A percentile compares a stretch with the other conserved stretches of the same genome.
Evolutionary conservation across 371 early-diverging fungal genomes (phyloP).

Genomic region (Mucor racemosus): DNA sequence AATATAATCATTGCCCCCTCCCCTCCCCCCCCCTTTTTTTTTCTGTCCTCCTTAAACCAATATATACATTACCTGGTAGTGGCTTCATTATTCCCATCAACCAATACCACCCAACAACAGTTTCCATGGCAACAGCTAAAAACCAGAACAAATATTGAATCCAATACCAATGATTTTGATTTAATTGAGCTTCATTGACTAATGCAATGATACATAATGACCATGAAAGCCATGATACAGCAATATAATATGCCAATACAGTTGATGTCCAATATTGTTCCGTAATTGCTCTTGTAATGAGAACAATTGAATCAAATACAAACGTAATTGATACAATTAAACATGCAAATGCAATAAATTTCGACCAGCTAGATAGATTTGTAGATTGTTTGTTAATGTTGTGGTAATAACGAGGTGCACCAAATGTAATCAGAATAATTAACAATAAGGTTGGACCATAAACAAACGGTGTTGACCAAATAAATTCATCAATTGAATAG

Average conservation of each 20-base stretch:
- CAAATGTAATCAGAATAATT: conserved; percentile 28
- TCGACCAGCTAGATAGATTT: conserved; percentile 29
- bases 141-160: conserved; percentile 49
- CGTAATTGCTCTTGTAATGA: conserved; percentile 36
- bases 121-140: conserved; percentile 36
- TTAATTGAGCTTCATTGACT: conserved; percentile 40
- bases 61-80: conserved; percentile 33
- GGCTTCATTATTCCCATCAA: conserved; percentile 34
- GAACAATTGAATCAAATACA: conserved; percentile 37
- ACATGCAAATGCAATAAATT: conserved; percentile 31
- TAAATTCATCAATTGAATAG: conserved; percentile 36
- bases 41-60: neutral
- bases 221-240: conserved; percentile 47
- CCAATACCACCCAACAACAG: conserved; percentile 50
- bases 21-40: neutral
- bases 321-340: conserved; percentile 29
- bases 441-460: conserved; percentile 34
- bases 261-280: conserved; percentile 38
- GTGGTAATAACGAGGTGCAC: conserved; percentile 33
- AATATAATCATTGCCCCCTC: neutral
- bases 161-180: conserved; percentile 47
- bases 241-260: conserved; percentile 42
- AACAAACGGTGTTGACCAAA: conserved; percentile 31
- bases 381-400: conserved; percentile 17
- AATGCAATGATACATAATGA: conserved; percentile 28